These are phyloP conservation scores for Yamadazyma jaroonii DNA, from an alignment of 1,139 yeast genomes.

Conservation along the genomic window DNA sequence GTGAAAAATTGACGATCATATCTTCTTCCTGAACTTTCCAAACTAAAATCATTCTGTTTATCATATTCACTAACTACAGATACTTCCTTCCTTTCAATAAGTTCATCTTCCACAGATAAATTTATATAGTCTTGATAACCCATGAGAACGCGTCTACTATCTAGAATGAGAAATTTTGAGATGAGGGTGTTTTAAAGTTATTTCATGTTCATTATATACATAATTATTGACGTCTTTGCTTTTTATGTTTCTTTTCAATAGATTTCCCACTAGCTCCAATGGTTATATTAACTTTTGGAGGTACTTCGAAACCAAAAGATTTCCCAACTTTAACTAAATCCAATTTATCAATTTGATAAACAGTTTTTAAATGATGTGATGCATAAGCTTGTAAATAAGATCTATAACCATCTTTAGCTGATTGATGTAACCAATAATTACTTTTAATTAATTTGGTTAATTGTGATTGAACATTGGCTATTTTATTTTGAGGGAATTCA, in stretches of 20 bases:
- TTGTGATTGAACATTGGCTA: constrained; percentile 94
- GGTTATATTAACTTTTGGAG: constrained; percentile 95
- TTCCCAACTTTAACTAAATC: constrained; percentile 94
- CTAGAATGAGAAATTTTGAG: not conserved
- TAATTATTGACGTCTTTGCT: constrained; percentile 35
- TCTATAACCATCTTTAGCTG: constrained; percentile 97
- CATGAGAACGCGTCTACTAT: constrained; percentile 3
- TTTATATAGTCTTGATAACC: constrained; percentile 10
- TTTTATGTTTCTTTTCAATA: constrained; percentile 47
- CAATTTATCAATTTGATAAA: constrained; percentile 90
- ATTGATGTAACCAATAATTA: constrained; percentile 90
- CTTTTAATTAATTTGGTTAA: constrained; percentile 86
- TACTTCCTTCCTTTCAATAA: not conserved
- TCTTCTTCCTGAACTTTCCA: constrained; percentile 33
- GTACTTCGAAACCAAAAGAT: constrained; percentile 90
- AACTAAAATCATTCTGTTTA: constrained; percentile 17
- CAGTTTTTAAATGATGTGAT: constrained; percentile 92
- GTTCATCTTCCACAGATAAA: constrained; percentile 3
- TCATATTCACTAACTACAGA: constrained; percentile 10
- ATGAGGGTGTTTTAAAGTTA: too few relatives aligned
- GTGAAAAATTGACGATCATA: constrained; percentile 73
- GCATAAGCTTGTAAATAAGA: constrained; percentile 96
- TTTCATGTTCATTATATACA: constrained; percentile 5
- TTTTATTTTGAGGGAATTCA: constrained; percentile 90
- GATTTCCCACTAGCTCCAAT: constrained; percentile 89